Conservation (phyloP, 495 filamentous ascomycete genomes). For the Lepraria neglecta region DNA sequence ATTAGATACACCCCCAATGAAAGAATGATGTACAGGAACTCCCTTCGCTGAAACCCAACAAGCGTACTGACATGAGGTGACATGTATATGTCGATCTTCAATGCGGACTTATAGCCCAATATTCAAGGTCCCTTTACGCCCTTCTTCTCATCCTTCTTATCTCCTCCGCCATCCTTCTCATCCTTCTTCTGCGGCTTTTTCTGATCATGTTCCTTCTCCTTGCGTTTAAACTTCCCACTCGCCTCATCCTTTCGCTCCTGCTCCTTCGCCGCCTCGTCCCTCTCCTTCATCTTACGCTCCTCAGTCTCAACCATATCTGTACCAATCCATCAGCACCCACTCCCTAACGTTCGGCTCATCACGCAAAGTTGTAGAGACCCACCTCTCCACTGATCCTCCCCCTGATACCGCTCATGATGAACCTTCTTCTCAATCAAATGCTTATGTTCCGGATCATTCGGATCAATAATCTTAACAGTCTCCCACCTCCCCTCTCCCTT, state of each 20-base stretch:
- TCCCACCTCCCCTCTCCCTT: constrained; percentile 55
- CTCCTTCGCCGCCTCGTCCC: constrained; percentile 36
- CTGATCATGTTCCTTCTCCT: constrained; percentile 18
- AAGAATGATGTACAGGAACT: too few relatives aligned
- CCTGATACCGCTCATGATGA: constrained; percentile 71
- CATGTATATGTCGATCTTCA: background rate
- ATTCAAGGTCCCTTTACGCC: background rate
- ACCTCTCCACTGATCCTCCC: constrained; percentile 74
- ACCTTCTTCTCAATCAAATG: constrained; percentile 72
- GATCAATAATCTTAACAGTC: constrained; percentile 28
- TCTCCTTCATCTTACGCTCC: constrained; percentile 50
- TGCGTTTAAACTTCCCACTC: constrained; percentile 11
- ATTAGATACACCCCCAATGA: too few relatives aligned
- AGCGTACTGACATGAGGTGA: too few relatives aligned
- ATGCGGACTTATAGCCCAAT: too few relatives aligned
- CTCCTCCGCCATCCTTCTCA: constrained; percentile 14
- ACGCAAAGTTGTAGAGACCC: background rate
- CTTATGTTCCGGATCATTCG: constrained; percentile 56
- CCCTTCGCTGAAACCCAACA: too few relatives aligned
- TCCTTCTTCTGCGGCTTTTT: constrained; percentile 30
- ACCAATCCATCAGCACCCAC: background rate
- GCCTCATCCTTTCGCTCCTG: constrained; percentile 23
- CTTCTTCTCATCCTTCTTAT: constrained; percentile 9
- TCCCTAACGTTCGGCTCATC: background rate
- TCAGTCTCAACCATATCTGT: constrained; percentile 59